Base-by-base conservation (phyloP, 164 flowering plant species). In the Umbellularia californica region DNA sequence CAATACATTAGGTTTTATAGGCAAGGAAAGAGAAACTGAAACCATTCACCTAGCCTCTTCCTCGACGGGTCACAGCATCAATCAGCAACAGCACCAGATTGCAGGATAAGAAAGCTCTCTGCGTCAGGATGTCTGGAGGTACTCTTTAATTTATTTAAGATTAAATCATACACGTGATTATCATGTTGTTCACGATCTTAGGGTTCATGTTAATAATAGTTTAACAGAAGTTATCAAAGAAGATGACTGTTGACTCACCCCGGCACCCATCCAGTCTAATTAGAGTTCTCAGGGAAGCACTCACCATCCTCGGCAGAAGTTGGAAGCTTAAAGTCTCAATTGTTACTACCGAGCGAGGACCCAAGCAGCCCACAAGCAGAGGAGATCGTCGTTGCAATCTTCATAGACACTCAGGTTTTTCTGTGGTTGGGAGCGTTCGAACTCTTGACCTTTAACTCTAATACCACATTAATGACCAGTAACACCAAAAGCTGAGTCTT, bases 271-370 rank as follows among this genome's bases (percentile, higher is more conserved):
- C 14, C 13, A 9, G 30, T 3, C 14, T 64, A 0, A 11, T 64
- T 11, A 30, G 66, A 24, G 24, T 58, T 28, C 73, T 71, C 9
- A 71, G 14, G 22, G 73, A 71, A 58, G 73, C 73, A 15, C 65
- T 71, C 35, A 15, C 23, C 9, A 12, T 71, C 22, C 50, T 66
- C 5, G 15, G 9, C 1, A 71, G n/a, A 28, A 27, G 52, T 20
- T 9, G 50, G 58, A 71, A 50, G 25, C 33, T 71, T 60, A 71
- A 7, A 35, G 35, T 22, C 33, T 55, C 58, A 19, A 24, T 17
- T 65, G 58, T 51, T 0, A 22, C 60, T 22, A 9, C 62, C 6
- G 22, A 73, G 66, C 9, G 70, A 69, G 47, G 58, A 30, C n/a
- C 9, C 65, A 11, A 69, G 73, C 27, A 72, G 66, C 33, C 20